Conservation (phyloP, 2,329 filamentous ascomycete species). For the Phoma sp. region DNA sequence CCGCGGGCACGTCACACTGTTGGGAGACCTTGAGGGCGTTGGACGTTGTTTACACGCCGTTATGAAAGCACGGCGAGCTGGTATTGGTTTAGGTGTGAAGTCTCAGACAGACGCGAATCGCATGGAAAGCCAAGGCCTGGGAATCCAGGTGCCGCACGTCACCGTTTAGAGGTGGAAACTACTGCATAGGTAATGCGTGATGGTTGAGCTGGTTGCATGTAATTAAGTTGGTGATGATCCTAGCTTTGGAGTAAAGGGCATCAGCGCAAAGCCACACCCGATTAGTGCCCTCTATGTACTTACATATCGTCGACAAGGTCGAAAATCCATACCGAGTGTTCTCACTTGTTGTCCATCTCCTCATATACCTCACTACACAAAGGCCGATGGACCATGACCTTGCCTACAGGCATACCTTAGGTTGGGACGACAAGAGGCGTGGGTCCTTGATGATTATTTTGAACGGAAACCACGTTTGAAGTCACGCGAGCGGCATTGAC, state of each 20-base stretch:
- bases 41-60: constrained; percentile 76
- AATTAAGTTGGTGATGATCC: not conserved
- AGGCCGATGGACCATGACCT: not conserved
- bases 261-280: not conserved
- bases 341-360: not conserved
- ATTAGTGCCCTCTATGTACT: not conserved
- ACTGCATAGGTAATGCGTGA: not conserved
- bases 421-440: no score
- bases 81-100: constrained; percentile 73
- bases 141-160: not conserved
- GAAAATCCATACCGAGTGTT: not conserved
- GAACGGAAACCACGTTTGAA: no score
- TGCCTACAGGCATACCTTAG: not conserved
- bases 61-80: constrained; percentile 70
- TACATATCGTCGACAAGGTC: not conserved
- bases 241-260: not conserved
- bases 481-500: no score
- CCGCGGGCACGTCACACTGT: constrained; percentile 82
- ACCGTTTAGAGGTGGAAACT: not conserved
- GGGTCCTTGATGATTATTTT: no score
- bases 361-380: not conserved
- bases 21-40: constrained; percentile 84
- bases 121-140: constrained; percentile 49
- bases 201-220: not conserved
- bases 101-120: constrained; percentile 62